Percentiles rank a stretch among this genome's conserved stretches.
Conservation (phyloP, 169 alveolate species). For the Plasmodium sp. region DNA sequence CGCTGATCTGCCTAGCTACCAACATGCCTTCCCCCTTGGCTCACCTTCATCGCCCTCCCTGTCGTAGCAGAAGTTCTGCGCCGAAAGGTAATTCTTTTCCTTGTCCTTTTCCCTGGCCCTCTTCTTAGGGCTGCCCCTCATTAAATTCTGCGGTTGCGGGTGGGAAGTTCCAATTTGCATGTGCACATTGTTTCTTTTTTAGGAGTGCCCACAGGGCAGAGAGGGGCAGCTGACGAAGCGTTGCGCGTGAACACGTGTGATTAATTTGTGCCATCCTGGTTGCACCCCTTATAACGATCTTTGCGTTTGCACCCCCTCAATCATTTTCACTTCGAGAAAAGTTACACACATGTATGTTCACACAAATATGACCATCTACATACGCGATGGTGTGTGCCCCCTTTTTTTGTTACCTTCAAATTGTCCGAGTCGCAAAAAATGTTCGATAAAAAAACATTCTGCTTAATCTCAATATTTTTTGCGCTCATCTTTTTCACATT, state of each 20-base stretch:
- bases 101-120: constrained; percentile 11
- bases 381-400: not conserved
- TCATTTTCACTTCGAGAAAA: not conserved
- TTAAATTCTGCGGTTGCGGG: constrained; percentile 38
- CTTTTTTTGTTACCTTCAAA: constrained; percentile 48
- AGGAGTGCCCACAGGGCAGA: not conserved
- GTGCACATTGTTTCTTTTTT: not conserved
- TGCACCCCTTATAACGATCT: not conserved
- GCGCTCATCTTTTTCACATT: constrained; percentile 42
- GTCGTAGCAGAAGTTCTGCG: constrained; percentile 33
- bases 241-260: not conserved
- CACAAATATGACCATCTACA: not conserved
- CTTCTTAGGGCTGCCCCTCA: constrained; percentile 18
- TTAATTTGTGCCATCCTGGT: not conserved
- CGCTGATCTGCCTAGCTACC: not conserved
- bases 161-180: constrained; percentile 7
- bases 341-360: constrained; percentile 2
- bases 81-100: constrained; percentile 56
- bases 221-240: not conserved
- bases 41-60: constrained; percentile 36
- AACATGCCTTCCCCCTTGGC: not conserved
- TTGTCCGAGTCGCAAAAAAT: constrained; percentile 69
- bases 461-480: constrained; percentile 54
- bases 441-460: constrained; percentile 61
- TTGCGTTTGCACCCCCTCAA: not conserved